A percentile compares a stretch with the other conserved stretches of the same genome.
Evolutionary conservation across 148 eudicot genomes (phyloP).

Genomic region (Simmondsia chinensis): DNA sequence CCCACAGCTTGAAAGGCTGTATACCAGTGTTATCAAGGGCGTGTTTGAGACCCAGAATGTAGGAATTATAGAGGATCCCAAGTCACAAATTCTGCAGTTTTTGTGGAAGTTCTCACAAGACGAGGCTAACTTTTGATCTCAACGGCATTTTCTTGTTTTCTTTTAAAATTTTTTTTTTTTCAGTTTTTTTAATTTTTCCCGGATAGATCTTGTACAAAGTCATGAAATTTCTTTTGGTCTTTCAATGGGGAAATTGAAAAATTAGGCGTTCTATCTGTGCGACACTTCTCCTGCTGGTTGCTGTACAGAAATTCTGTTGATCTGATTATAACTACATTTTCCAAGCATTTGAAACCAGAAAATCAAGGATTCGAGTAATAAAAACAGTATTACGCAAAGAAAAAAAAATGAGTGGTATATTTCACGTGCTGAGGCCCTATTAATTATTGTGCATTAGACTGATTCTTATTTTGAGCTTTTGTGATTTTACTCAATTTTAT

Average conservation of each 20-base stretch:
- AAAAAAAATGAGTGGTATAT: too few species aligned
- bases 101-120: conserved; percentile 52
- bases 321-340: too few species aligned
- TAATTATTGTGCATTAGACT: too few species aligned
- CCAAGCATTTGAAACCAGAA: too few species aligned
- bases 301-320: too few species aligned
- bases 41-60: conserved; percentile 49
- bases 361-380: too few species aligned
- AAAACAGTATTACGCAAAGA: too few species aligned
- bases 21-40: conserved; percentile 67
- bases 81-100: conserved; percentile 53
- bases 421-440: too few species aligned
- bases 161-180: conserved; percentile 4
- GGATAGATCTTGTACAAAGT: conserved; percentile 21
- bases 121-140: conserved; percentile 51
- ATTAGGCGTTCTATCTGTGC: too few species aligned
- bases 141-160: conserved; percentile 8
- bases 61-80: conserved; percentile 31
- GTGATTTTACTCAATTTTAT: too few species aligned
- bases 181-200: conserved; percentile 12
- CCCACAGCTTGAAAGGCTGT: conserved; percentile 83
- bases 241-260: conserved; percentile 11
- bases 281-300: too few species aligned
- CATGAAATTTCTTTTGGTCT: conserved; percentile 12
- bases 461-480: too few species aligned